phyloP scores from a whole-genome alignment of 176 grass and related monocot species.

The Raddia guianensis region DNA sequence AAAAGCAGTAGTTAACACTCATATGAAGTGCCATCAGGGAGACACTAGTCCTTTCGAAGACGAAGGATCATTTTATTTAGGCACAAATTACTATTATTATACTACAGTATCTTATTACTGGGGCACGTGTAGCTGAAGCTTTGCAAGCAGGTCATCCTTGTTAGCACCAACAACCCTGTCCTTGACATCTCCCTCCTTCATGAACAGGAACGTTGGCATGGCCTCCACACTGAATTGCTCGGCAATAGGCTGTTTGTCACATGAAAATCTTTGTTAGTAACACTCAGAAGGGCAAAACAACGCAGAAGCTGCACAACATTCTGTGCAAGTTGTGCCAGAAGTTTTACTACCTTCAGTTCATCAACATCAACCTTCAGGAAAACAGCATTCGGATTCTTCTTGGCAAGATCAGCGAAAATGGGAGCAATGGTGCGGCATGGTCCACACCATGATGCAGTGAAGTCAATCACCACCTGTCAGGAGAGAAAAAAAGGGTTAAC shows the following conservation, averaged over 20 bases:
- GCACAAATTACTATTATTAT: constrained; percentile 9
- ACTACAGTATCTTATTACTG: constrained; percentile 1
- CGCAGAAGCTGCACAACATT: not conserved
- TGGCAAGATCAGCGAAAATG: constrained; percentile 55
- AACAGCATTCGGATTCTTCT: constrained; percentile 53
- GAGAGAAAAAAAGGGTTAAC: constrained; percentile 22
- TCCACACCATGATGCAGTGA: constrained; percentile 62
- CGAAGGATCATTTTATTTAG: constrained; percentile 45
- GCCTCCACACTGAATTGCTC: constrained; percentile 57
- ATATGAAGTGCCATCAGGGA: constrained; percentile 28
- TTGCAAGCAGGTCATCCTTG: constrained; percentile 50
- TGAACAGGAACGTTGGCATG: constrained; percentile 75
- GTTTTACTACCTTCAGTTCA: constrained; percentile 58
- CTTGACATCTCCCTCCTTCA: constrained; percentile 60
- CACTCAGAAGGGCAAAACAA: constrained; percentile 1
- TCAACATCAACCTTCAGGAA: constrained; percentile 78
- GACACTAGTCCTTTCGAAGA: constrained; percentile 7
- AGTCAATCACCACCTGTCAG: constrained; percentile 67
- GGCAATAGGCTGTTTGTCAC: constrained; percentile 50
- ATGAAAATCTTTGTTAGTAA: constrained; percentile 14
- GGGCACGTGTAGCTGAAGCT: constrained; percentile 41
- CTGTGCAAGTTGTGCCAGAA: not conserved
- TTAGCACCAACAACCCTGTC: constrained; percentile 55
- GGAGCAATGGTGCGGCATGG: constrained; percentile 65
- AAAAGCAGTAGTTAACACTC: not conserved